Evolutionary conservation across 768 basidiomycete species (phyloP), one percentile per base, ranked within the genome.

Genomic region (Mycena metata): DNA sequence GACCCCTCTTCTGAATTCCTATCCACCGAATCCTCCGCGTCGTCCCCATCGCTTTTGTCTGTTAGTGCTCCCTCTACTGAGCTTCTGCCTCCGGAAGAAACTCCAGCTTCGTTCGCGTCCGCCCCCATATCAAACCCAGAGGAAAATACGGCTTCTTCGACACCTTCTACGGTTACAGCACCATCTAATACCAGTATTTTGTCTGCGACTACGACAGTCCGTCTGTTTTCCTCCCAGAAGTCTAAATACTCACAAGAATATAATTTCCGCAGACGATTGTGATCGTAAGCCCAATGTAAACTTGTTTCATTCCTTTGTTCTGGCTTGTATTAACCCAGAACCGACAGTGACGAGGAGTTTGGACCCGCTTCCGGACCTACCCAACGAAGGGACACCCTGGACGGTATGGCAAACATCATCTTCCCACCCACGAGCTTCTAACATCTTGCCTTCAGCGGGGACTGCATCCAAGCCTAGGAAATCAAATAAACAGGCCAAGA

Each of bases 341-440:
- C 33, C 39, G 5, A 24, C 33, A 36, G 54, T n/a, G 39, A 36
- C 15, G n/a, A 30, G 17, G 12, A 23, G 19, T 36, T 36, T 55
- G 54, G 54, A 30, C 54, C 39, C 11, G 54, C 39, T 17, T 55
- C 54, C 21, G 54, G 49, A 26, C 49, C 49, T 8, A 54, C 52
- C 8, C 33, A 24, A 55, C 54, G 54, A 12, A 55, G 39, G 35
- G 39, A 55, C 35, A 35, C 54, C 5, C 17, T 26, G 0, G 54
- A 21, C 7, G 33, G 54, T 41, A n/a, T 12, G 11, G 39, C 19
- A 16, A 19, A 30, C 6, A 30, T 26, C 15, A 12, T 23, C 12
- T 24, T 21, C 49, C 26, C 8, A 2, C 24, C 13, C 16, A 19
- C 30, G n/a, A 17, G 15, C 10, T 17, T 10, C 26, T 51, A 30